Conservation (phyloP, 2,329 filamentous ascomycete species). For the Ophiobolus disseminans region DNA sequence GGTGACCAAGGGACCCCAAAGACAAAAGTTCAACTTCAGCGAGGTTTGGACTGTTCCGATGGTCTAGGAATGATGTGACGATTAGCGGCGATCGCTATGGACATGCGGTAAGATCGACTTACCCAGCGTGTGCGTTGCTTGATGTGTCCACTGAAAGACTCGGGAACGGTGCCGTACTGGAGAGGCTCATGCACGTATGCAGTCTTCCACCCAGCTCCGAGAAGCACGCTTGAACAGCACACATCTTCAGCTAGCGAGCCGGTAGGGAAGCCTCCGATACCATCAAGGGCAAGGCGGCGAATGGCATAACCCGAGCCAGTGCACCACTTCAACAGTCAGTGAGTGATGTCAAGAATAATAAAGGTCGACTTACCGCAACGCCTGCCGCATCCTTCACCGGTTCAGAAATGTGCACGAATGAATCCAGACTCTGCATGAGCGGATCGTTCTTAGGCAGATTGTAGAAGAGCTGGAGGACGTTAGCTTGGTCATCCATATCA, state of each 20-base stretch:
- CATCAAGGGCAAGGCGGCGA: slow-evolving; percentile 65
- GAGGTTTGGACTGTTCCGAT: slow-evolving; percentile 29
- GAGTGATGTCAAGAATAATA: too few species aligned
- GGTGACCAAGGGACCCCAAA: slow-evolving; percentile 19
- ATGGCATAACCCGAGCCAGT: slow-evolving; percentile 69
- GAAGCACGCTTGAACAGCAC: slow-evolving; percentile 64
- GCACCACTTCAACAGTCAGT: slow-evolving; percentile 52
- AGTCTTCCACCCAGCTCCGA: slow-evolving; percentile 68
- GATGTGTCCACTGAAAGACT: slow-evolving; percentile 22
- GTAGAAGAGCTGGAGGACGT: slow-evolving; percentile 68
- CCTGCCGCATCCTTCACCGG: slow-evolving; percentile 54
- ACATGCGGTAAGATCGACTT: not conserved
- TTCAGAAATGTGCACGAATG: slow-evolving; percentile 64
- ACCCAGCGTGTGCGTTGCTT: slow-evolving; percentile 33
- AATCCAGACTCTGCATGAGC: slow-evolving; percentile 64
- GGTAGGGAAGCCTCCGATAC: slow-evolving; percentile 68
- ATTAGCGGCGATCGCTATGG: not conserved
- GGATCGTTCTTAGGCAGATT: slow-evolving; percentile 67
- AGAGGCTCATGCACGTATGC: slow-evolving; percentile 45
- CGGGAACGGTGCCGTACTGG: slow-evolving; percentile 31
- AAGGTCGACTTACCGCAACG: slow-evolving; percentile 54
- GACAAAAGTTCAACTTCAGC: slow-evolving; percentile 25
- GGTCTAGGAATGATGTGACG: slow-evolving; percentile 2
- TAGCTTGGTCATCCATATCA: slow-evolving; percentile 36
- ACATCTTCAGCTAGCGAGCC: slow-evolving; percentile 68